These are phyloP conservation scores for Penicillium sp. DNA, from an alignment of 2,329 filamentous ascomycete genomes.

Conservation along the genomic window DNA sequence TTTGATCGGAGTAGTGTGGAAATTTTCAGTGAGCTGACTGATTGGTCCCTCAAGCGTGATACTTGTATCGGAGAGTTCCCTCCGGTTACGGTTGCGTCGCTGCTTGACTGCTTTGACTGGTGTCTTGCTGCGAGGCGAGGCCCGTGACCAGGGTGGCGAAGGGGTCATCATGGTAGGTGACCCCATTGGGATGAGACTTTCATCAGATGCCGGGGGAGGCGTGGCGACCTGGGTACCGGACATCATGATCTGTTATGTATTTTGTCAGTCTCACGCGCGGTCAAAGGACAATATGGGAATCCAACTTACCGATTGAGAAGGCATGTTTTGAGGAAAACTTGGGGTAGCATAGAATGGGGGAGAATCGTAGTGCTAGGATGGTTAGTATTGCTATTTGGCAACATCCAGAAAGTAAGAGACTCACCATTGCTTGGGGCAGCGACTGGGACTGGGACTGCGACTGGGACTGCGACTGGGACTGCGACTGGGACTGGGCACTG, in stretches of 20 bases:
- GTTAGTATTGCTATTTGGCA: neutral
- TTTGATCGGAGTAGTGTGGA: constrained; percentile 58
- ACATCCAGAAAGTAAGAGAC: neutral
- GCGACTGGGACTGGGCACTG: neutral
- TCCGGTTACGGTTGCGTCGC: constrained; percentile 9
- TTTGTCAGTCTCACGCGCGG: neutral
- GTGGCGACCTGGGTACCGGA: constrained; percentile 23
- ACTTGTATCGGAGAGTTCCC: constrained; percentile 10
- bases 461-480: too few relatives aligned
- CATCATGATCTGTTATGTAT: constrained; percentile 15
- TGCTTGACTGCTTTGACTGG: constrained; percentile 7
- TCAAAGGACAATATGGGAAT: neutral
- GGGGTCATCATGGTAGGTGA: neutral
- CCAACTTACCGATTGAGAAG: constrained; percentile 20
- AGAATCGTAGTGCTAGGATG: constrained; percentile 18
- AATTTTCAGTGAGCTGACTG: constrained; percentile 33
- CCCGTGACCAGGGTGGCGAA: neutral
- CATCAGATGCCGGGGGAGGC: constrained; percentile 24
- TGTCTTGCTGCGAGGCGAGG: constrained; percentile 9
- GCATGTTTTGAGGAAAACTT: constrained; percentile 15
- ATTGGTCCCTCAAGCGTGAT: constrained; percentile 22
- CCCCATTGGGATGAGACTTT: constrained; percentile 11
- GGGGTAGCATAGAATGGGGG: constrained; percentile 16
- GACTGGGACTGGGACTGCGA: too few relatives aligned
- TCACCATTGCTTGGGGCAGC: constrained; percentile 21